Percentiles rank a stretch among this genome's conserved stretches.
These are phyloP conservation scores for Solanum infundibuliforme DNA, from an alignment of 257 asterid genomes.

Conservation along the genomic window DNA sequence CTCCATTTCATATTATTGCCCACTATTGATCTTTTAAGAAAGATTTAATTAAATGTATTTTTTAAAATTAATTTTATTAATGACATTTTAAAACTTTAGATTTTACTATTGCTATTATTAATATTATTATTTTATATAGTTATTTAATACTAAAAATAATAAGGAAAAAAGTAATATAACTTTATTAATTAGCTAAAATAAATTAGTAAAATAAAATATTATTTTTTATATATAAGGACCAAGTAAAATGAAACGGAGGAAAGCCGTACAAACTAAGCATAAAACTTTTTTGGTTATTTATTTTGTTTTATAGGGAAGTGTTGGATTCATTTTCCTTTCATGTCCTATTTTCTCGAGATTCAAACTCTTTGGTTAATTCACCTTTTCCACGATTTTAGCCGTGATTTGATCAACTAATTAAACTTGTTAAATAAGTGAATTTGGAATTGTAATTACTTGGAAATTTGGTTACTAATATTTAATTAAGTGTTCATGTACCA, in stretches of 20 bases:
- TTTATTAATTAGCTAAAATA: neutral
- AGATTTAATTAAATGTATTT: neutral
- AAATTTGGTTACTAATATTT: neutral
- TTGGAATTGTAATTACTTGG: neutral
- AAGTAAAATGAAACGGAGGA: too few relatives aligned
- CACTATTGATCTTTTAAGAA: neutral
- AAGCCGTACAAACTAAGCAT: neutral
- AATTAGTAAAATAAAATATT: too few relatives aligned
- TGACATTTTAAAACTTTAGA: neutral
- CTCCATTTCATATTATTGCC: neutral
- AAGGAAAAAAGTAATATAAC: neutral
- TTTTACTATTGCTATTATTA: too few relatives aligned
- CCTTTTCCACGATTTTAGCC: conserved; percentile 21
- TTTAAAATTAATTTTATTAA: neutral
- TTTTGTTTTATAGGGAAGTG: neutral
- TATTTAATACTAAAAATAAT: too few relatives aligned
- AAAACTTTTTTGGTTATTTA: neutral
- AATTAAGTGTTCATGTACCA: neutral
- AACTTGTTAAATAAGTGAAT: neutral
- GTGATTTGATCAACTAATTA: conserved; percentile 18
- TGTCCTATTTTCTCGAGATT: neutral
- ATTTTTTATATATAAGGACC: neutral
- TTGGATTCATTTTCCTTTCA: neutral
- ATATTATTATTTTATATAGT: too few relatives aligned
- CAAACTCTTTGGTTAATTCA: neutral